phyloP scores from a whole-genome alignment of 2,329 filamentous ascomycete genomes.

The Alternaria arborescens region DNA sequence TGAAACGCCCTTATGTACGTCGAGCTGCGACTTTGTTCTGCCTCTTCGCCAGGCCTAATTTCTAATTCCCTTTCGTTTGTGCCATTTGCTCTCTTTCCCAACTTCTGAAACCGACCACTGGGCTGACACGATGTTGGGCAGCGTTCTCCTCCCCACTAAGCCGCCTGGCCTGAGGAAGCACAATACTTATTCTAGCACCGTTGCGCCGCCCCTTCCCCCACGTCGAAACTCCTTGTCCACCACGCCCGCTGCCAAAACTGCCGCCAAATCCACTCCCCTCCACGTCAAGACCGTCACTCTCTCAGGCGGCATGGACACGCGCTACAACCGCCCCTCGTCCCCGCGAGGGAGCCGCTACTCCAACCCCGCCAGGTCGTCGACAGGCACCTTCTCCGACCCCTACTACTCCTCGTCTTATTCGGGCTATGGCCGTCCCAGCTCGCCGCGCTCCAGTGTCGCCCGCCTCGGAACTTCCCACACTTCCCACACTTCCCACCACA shows the following conservation, averaged over 20 bases:
- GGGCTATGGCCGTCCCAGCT: conserved; percentile 38
- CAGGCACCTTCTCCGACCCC: conserved; percentile 48
- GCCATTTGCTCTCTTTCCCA: conserved; percentile 11
- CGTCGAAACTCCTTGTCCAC: conserved; percentile 36
- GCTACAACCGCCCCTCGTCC: conserved; percentile 47
- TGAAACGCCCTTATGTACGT: conserved; percentile 47
- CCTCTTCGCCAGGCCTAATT: conserved; percentile 35
- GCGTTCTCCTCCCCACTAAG: conserved; percentile 41
- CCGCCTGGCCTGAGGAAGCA: conserved; percentile 26
- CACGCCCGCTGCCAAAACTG: conserved; percentile 30
- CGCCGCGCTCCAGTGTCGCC: conserved; percentile 48
- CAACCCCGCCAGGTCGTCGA: conserved; percentile 48
- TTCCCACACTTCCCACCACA: conserved; percentile 22
- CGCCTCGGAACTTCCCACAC: conserved; percentile 26
- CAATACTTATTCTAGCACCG: conserved; percentile 32
- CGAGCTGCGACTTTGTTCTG: conserved; percentile 35
- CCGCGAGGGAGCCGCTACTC: conserved; percentile 40
- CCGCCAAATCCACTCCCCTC: conserved; percentile 30
- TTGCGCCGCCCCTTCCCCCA: conserved; percentile 35
- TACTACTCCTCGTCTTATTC: conserved; percentile 42
- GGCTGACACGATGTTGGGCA: conserved; percentile 48
- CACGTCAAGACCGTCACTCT: conserved; percentile 33
- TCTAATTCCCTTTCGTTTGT: conserved; percentile 26
- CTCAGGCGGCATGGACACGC: conserved; percentile 44
- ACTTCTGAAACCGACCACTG: conserved; percentile 7